Evolutionary conservation across 2,329 filamentous ascomycete genomes (phyloP).

Genomic region (Acarospora socialis): DNA sequence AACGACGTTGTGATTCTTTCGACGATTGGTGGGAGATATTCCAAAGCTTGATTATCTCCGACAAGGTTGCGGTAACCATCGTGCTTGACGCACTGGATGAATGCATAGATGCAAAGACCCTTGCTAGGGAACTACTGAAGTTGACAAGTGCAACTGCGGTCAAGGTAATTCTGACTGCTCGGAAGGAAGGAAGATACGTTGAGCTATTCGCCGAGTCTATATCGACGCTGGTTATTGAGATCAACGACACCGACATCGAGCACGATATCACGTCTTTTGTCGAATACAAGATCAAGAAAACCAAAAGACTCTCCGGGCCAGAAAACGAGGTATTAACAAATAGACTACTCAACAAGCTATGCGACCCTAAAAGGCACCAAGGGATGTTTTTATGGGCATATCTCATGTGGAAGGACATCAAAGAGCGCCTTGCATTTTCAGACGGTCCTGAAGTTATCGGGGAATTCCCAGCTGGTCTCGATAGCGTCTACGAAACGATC

Average conservation of each 20-base stretch:
- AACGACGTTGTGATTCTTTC: constrained; percentile 4
- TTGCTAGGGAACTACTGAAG: constrained; percentile 3
- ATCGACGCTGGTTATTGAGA: constrained; percentile 2
- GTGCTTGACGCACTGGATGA: constrained; percentile 7
- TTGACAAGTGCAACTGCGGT: constrained; percentile 1
- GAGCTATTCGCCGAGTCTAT: constrained; percentile 1
- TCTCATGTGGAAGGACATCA: constrained; percentile 7
- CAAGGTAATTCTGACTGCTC: constrained; percentile 3
- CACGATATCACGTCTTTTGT: constrained; percentile 6
- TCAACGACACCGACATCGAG: constrained; percentile 4
- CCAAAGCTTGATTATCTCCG: constrained; percentile 1
- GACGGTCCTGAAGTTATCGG: constrained; percentile 1
- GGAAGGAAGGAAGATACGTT: constrained; percentile 3
- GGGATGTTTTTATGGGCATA: constrained; percentile 8
- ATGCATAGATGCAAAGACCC: constrained; percentile 3
- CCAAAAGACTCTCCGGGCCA: constrained; percentile 2
- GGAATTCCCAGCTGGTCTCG: constrained; percentile 1
- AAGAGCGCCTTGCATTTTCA: constrained; percentile 1
- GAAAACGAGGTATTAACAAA: not conserved
- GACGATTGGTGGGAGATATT: constrained; percentile 4
- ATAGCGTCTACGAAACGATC: constrained; percentile 4
- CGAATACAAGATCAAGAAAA: constrained; percentile 5
- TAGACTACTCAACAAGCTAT: constrained; percentile 5
- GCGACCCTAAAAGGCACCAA: constrained; percentile 4
- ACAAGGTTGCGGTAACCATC: constrained; percentile 3